phyloP scores from a whole-genome alignment of 1,284 basidiomycete species.

The Porogramme epimiltina region DNA sequence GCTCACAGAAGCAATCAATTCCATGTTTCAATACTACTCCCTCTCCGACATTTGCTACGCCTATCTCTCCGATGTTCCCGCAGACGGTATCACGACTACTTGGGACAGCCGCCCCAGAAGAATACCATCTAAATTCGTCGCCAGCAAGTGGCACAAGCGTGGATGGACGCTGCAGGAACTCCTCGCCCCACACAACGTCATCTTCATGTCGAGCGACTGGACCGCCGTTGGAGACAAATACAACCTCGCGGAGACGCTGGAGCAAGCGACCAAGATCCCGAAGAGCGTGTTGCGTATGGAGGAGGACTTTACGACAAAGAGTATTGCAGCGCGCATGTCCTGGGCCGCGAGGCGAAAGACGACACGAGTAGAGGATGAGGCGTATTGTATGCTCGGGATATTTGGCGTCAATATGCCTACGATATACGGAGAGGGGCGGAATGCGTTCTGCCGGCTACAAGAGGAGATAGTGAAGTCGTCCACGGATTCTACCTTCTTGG shows the following conservation, averaged over 20 bases:
- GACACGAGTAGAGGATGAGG: neutral
- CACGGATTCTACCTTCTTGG: neutral
- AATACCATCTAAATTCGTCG: too few species aligned
- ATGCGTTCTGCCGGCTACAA: neutral
- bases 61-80: too few species aligned
- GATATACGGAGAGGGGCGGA: neutral
- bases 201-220: neutral
- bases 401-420: slow-evolving; percentile 1
- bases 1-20: too few species aligned
- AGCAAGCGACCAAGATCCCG: neutral
- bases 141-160: too few species aligned
- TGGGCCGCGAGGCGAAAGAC: neutral
- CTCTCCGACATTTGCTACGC: too few species aligned
- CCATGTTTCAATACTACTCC: too few species aligned
- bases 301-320: neutral
- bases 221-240: neutral
- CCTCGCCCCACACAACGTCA: too few species aligned
- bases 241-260: neutral
- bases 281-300: neutral
- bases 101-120: too few species aligned
- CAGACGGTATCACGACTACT: too few species aligned
- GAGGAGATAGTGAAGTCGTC: neutral
- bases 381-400: neutral
- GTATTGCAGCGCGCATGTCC: neutral
- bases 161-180: too few species aligned